A percentile compares a stretch with the other conserved stretches of the same genome.
These are phyloP conservation scores for Daldinia bambusicola DNA, from an alignment of 495 filamentous ascomycete genomes.

Conservation along the genomic window DNA sequence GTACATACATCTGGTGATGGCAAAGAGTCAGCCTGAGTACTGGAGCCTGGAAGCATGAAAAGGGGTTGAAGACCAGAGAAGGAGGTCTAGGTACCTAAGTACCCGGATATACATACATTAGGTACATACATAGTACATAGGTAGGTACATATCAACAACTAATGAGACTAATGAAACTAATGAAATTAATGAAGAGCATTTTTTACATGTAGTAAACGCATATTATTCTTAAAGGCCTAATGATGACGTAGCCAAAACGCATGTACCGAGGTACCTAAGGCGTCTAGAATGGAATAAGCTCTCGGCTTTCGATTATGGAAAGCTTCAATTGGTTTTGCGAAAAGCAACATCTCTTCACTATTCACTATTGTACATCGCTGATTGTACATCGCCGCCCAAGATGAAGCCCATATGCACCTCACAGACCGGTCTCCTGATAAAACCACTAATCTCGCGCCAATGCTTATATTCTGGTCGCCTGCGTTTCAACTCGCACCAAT, in stretches of 20 bases:
- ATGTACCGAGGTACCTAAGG: constrained; percentile 3
- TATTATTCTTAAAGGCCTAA: not conserved
- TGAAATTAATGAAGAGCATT: not conserved
- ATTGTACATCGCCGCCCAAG: constrained; percentile 7
- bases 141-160: too few relatives aligned
- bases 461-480: constrained; percentile 8
- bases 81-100: too few relatives aligned
- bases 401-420: constrained; percentile 45
- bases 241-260: not conserved
- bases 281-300: not conserved
- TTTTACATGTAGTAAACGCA: not conserved
- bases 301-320: not conserved
- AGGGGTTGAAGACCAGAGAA: too few relatives aligned
- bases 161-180: too few relatives aligned
- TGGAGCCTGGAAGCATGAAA: not conserved
- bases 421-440: constrained; percentile 23
- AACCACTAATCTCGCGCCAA: constrained; percentile 12
- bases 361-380: not conserved
- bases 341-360: not conserved
- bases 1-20: constrained; percentile 30
- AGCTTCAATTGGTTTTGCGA: constrained; percentile 2
- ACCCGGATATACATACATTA: not conserved
- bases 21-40: constrained; percentile 14
- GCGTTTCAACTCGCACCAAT: constrained; percentile 33
- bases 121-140: too few relatives aligned